Percentiles rank a stretch among this genome's conserved stretches.
Evolutionary conservation across 169 alveolate species (phyloP).

Genomic region (Eimeria nieschulzi): DNA sequence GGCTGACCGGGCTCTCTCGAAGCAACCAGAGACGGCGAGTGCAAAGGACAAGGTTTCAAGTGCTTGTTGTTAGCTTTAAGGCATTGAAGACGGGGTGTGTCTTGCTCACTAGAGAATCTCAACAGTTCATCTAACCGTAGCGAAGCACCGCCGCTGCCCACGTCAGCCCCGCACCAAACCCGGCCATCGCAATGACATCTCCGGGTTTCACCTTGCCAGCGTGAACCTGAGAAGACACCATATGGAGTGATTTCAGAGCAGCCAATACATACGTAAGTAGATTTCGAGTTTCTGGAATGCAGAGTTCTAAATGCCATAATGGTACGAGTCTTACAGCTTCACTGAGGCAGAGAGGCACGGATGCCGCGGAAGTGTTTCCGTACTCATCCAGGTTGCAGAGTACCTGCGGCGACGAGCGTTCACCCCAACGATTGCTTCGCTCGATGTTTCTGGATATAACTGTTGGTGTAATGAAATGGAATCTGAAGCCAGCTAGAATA

Average conservation of each 20-base stretch:
- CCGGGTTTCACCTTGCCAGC: slow-evolving; percentile 78
- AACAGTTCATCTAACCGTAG: slow-evolving; percentile 58
- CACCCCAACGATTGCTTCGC: too few relatives aligned
- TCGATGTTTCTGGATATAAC: too few relatives aligned
- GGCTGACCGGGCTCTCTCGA: too few relatives aligned
- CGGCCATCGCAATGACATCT: slow-evolving; percentile 81
- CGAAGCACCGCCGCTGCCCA: slow-evolving; percentile 80
- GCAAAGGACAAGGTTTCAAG: too few relatives aligned
- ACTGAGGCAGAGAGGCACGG: slow-evolving; percentile 80
- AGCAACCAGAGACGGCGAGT: too few relatives aligned
- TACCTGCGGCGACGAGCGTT: slow-evolving; percentile 65
- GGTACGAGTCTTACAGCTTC: slow-evolving; percentile 76
- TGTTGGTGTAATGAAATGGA: neutral
- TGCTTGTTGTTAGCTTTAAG: too few relatives aligned
- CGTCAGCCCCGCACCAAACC: slow-evolving; percentile 84
- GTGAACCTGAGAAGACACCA: slow-evolving; percentile 67
- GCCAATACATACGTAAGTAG: neutral
- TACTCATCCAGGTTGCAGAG: slow-evolving; percentile 79
- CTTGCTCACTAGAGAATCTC: too few relatives aligned
- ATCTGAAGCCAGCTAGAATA: neutral
- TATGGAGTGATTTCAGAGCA: neutral
- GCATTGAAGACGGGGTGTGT: too few relatives aligned
- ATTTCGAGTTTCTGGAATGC: neutral
- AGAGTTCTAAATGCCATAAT: neutral
- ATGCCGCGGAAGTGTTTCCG: slow-evolving; percentile 85